Percentiles rank a stretch among this genome's conserved stretches.
Evolutionary conservation across 139 green algal species (phyloP).

Genomic region (Astrephomene gubernaculifera): DNA sequence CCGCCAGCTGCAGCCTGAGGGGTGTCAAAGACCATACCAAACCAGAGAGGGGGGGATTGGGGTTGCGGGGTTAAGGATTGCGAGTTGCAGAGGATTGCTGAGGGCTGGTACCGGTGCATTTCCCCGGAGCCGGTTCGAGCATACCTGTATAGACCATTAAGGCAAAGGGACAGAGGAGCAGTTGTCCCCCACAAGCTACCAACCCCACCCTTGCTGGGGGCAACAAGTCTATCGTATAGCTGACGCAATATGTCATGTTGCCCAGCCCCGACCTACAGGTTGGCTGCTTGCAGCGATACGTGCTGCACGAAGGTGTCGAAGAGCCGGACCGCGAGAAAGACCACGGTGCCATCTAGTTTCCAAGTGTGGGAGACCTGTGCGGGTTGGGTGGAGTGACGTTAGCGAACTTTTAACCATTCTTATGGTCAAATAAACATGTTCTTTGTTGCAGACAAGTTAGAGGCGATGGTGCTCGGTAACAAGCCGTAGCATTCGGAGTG

Average conservation of each 20-base stretch:
- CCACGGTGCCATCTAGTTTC: background rate
- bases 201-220: background rate
- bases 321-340: background rate
- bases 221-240: background rate
- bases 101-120: background rate
- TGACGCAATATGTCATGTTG: background rate
- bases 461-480: too few species aligned
- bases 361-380: background rate
- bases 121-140: too few species aligned
- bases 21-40: background rate
- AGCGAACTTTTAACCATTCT: background rate
- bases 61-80: too few species aligned
- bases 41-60: background rate
- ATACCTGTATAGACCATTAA: too few species aligned
- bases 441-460: background rate
- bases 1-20: constrained; percentile 17
- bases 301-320: background rate
- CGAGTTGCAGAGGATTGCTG: too few species aligned
- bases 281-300: too few species aligned
- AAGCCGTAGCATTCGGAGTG: background rate
- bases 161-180: background rate
- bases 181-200: background rate
- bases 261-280: background rate
- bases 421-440: background rate
- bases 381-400: background rate